Evolutionary conservation across 371 early-diverging fungal genomes (phyloP).

Genomic region (Actinomortierella ambigua): DNA sequence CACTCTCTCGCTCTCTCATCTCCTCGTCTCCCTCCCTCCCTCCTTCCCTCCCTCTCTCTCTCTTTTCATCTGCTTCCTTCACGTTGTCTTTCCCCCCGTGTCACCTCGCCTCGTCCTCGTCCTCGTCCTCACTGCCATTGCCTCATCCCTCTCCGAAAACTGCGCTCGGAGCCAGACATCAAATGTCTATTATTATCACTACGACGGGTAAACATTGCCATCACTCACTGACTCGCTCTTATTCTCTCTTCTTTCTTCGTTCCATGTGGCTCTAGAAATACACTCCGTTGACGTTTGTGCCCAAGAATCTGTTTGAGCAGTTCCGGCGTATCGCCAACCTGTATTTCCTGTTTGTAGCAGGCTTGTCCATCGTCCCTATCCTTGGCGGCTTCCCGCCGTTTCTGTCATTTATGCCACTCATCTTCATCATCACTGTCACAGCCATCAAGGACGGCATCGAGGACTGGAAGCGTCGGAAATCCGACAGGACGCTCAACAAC

Average conservation of each 20-base stretch:
- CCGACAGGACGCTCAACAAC: constrained; percentile 75
- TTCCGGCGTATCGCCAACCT: constrained; percentile 86
- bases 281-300: constrained; percentile 82
- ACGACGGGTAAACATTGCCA: no score
- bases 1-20: not conserved
- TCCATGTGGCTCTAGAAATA: constrained; percentile 79
- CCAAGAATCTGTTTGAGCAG: constrained; percentile 89
- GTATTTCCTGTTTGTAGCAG: constrained; percentile 85
- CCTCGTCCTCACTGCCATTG: not conserved
- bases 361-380: constrained; percentile 75
- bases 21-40: not conserved
- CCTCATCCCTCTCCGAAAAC: not conserved
- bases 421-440: constrained; percentile 78
- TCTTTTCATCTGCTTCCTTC: not conserved
- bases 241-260: not conserved
- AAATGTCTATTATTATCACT: no score
- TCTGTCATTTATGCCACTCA: constrained; percentile 76
- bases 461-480: constrained; percentile 89
- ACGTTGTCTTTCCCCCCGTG: not conserved
- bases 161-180: not conserved
- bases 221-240: no score
- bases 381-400: constrained; percentile 62
- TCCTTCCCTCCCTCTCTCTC: not conserved
- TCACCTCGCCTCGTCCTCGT: not conserved
- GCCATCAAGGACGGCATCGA: constrained; percentile 95